Base-by-base conservation (phyloP, 1,284 basidiomycete genomes). In the Leccinum pachyderme region DNA sequence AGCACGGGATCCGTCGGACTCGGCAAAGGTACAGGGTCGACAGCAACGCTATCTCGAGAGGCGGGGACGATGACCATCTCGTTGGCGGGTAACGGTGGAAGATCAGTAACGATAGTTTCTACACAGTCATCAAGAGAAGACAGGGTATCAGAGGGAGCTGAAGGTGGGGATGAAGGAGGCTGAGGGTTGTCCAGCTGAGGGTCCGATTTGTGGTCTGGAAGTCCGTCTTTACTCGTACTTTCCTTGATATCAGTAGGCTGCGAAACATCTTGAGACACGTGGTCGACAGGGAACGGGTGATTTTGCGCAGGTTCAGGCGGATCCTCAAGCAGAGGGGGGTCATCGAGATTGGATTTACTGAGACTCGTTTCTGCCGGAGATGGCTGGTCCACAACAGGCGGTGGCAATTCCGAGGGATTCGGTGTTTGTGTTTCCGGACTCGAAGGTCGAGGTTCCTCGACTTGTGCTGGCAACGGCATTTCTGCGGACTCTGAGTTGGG, bases 171-270 rank as follows among this genome's bases (percentile, higher is more conserved):
- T 18, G 53, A 33, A 24, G 64, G 56, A 1, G 47, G 43, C 1
- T 43, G 55, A 37, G 65, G 56, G n/a, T 49, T 18, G 15, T 61
- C 54, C 4, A 59, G 56, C 24, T 62, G 56, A 22, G 54, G 57
- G 6, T 54, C 52, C 9, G 59, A 57, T 43, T 53, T 59, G 27
- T 61, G 53, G n/a, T 56, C 62, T 3, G 63, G 64, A 3, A 9
- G 47, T n/a, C 15, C 52, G 15, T 58, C 63, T 8, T 50, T 52
- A 25, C 41, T 53, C 33, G 39, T 60, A 15, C n/a, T 49, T 43
- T 45, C 29, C 32, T 49, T 37, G 3, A 41, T 12, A 5, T 31
- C 41, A 32, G 22, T 24, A 45, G 63, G 52, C 35, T 53, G 49
- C 5, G 56, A 49, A 15, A 37, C 37, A 29, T 49, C 39, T 44